These are phyloP conservation scores for Fusarium nygamai DNA, from an alignment of 2,329 filamentous ascomycete genomes.

Conservation along the genomic window DNA sequence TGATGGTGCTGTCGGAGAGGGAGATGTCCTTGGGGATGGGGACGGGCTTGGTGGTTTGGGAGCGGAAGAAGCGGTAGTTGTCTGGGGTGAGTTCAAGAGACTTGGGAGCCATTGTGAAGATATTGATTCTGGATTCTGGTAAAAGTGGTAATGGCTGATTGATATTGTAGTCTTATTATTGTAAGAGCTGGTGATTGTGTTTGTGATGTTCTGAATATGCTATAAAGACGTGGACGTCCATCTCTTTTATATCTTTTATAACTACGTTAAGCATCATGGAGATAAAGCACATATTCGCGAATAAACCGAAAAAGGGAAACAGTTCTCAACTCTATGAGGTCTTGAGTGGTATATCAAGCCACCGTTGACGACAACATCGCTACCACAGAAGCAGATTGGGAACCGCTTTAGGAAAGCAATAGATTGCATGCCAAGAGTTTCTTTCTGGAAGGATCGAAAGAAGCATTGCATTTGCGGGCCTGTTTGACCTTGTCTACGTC, in stretches of 20 bases:
- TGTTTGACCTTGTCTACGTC: not conserved
- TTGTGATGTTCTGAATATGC: not conserved
- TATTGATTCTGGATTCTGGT: not conserved
- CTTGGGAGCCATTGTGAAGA: conserved; percentile 36
- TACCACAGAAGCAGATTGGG: not conserved
- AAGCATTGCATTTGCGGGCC: not conserved
- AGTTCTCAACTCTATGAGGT: conserved; percentile 2
- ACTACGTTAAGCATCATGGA: accelerated
- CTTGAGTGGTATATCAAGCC: too few relatives aligned
- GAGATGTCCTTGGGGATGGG: conserved; percentile 34
- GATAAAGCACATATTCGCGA: not conserved
- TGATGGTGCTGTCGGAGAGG: conserved; percentile 52
- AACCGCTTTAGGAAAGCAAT: conserved; percentile 6
- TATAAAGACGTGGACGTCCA: not conserved
- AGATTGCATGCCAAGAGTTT: not conserved
- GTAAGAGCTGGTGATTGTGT: not conserved
- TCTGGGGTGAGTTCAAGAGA: conserved; percentile 31
- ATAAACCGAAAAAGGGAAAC: conserved; percentile 26
- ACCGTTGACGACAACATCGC: not conserved
- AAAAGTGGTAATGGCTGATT: not conserved
- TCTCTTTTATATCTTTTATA: conserved; percentile 14
- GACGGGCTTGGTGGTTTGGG: conserved; percentile 42
- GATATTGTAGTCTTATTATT: not conserved
- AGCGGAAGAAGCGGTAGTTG: conserved; percentile 37
- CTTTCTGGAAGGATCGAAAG: not conserved